phyloP scores from a whole-genome alignment of 2,329 filamentous ascomycete genomes.

The Fusarium verticillioides region DNA sequence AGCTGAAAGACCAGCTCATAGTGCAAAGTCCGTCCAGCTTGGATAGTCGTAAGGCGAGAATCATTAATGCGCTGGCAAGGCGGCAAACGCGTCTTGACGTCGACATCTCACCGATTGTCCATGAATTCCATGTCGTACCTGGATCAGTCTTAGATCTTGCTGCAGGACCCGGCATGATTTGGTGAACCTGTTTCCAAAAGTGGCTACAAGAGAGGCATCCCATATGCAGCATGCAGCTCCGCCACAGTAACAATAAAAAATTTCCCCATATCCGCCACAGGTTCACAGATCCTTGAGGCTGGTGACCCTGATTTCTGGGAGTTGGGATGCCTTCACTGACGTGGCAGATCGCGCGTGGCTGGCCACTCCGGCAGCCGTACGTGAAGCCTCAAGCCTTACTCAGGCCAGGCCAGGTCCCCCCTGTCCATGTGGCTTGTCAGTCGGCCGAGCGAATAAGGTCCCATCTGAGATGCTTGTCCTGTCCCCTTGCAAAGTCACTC shows the following conservation, averaged over 20 bases:
- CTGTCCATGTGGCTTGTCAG: constrained; percentile 40
- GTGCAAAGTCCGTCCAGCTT: constrained; percentile 28
- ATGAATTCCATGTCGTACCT: constrained; percentile 13
- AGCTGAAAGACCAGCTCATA: constrained; percentile 37
- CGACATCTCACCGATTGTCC: not conserved
- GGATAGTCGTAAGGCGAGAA: constrained; percentile 33
- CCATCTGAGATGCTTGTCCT: constrained; percentile 23
- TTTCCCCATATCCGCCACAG: constrained; percentile 34
- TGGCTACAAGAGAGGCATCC: constrained; percentile 44
- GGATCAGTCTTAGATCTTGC: constrained; percentile 37
- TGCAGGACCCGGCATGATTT: constrained; percentile 31
- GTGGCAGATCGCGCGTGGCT: constrained; percentile 55
- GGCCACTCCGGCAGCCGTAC: constrained; percentile 39
- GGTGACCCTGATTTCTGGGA: constrained; percentile 37
- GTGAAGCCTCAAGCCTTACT: constrained; percentile 36
- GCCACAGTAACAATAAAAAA: constrained; percentile 48
- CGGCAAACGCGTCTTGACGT: constrained; percentile 41
- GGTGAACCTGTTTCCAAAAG: constrained; percentile 37
- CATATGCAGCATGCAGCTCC: constrained; percentile 46
- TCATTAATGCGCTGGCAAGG: constrained; percentile 39
- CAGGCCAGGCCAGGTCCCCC: constrained; percentile 5
- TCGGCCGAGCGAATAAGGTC: constrained; percentile 33
- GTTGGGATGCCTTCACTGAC: constrained; percentile 47
- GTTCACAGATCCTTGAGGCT: constrained; percentile 50
- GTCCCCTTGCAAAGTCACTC: constrained; percentile 45